Evolutionary conservation across 1,284 basidiomycete genomes (phyloP), one percentile per base, ranked within the genome.

Genomic region (Blastosporella zonata): DNA sequence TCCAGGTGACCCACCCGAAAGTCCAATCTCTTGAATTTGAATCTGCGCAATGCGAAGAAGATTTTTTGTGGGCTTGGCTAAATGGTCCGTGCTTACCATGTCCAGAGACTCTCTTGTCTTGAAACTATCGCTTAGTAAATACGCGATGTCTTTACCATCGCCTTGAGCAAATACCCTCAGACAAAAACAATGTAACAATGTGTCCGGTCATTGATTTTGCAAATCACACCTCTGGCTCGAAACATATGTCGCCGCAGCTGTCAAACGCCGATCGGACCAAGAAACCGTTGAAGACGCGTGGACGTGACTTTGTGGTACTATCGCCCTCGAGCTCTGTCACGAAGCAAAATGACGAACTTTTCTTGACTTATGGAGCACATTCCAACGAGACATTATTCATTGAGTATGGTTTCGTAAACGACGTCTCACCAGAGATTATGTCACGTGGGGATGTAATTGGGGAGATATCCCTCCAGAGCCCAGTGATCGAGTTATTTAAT

Each of bases 191-290:
- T 62, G 67, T 93, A 55, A 87, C 90, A 0, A 75, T 95, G 55
- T 90, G 89, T 56, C 93, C 92, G 6, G 71, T 94, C 41, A 72
- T 94, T 33, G 92, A 95, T 65, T 86, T 94, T 55, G 89, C 89
- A 13, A 94, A 95, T 59, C 92, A 95, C 56, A 72, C 74, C 2
- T 45, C 64, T 17, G 49, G 58, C 20, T 56, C 62, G 23, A 68
- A 73, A 4, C 67, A 70, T 47, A 75, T 79, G 62, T 63, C 55
- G 3, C 81, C 74, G 25, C 61, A 66, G 21, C 54, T 64, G n/a
- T 62, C 71, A 8, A 64, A 70, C 15, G 67, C 67, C 20, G 70
- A 69, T 37, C 57, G 64, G 22, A 66, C 68, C 64, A 63, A 67
- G 55, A 61, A 62, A 13, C 73, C 67, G 50, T 63, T 60, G 41